Percentiles rank a stretch among this genome's conserved stretches.
phyloP scores from a whole-genome alignment of 139 green algal genomes.

The Protoeuglena noctilucae region DNA sequence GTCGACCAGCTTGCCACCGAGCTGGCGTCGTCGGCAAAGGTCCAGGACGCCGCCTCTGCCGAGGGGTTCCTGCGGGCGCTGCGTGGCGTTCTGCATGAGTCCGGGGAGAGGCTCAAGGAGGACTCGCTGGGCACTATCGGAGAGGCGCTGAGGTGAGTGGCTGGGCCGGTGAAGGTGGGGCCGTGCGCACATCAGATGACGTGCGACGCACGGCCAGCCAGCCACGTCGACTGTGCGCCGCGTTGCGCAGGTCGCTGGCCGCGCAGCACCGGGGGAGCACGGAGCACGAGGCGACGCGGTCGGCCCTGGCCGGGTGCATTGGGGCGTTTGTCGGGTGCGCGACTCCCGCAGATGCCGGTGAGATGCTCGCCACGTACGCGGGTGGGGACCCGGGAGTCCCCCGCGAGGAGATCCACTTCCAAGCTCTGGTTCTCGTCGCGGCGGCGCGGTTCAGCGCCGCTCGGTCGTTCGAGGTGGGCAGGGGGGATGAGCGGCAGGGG shows the following conservation, averaged over 20 bases:
- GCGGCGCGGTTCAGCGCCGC: no score
- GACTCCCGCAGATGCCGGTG: no score
- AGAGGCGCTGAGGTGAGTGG: conserved; percentile 12
- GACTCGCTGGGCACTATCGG: conserved; percentile 33
- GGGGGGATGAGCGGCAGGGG: no score
- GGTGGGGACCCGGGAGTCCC: no score
- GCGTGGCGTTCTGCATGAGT: conserved; percentile 31
- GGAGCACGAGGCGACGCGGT: no score
- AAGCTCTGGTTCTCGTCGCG: no score
- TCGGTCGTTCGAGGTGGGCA: no score
- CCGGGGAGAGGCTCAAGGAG: conserved; percentile 30
- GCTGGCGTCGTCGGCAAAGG: conserved; percentile 6
- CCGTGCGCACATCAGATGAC: background rate
- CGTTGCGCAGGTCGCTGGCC: conserved; percentile 4
- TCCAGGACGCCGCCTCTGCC: conserved; percentile 10
- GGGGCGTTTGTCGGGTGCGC: no score
- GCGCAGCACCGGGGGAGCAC: no score
- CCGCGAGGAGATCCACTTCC: no score
- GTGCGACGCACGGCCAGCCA: conserved; percentile 8
- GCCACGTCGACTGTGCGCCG: background rate
- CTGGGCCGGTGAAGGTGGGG: conserved; percentile 11
- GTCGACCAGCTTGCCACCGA: conserved; percentile 52
- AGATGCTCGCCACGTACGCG: no score
- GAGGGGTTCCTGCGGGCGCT: conserved; percentile 54
- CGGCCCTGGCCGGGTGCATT: no score